phyloP scores from a whole-genome alignment of 306 rosid species.

The Lathyrus sativus region DNA sequence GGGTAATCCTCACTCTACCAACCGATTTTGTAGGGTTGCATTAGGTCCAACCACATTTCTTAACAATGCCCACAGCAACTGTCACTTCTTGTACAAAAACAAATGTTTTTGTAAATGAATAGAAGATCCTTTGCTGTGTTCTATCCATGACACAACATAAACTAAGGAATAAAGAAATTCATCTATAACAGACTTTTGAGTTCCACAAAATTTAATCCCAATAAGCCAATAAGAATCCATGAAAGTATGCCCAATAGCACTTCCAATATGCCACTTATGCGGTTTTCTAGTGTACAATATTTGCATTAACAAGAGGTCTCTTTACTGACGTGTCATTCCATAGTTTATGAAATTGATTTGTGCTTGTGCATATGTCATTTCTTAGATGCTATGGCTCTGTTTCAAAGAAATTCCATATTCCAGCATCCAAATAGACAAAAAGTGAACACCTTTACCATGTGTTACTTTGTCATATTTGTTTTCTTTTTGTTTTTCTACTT shows the following conservation, averaged over 20 bases:
- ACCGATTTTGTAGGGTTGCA: no score
- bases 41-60: no score
- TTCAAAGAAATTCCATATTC: conserved; percentile 7
- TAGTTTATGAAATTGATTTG: conserved; percentile 14
- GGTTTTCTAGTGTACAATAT: conserved; percentile 5
- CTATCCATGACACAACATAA: neutral
- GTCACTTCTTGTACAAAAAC: conserved; percentile 4
- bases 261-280: neutral
- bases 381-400: conserved; percentile 6
- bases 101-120: conserved; percentile 5
- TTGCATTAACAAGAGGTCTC: neutral
- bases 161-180: neutral
- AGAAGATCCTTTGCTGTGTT: neutral
- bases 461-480: neutral
- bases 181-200: conserved; percentile 2
- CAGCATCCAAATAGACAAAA: conserved; percentile 30
- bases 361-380: conserved; percentile 5
- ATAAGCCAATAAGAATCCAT: conserved; percentile 19
- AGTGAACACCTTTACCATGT: neutral
- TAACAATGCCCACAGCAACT: neutral
- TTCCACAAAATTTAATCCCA: conserved; percentile 16
- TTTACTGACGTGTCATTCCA: neutral
- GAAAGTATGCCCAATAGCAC: conserved; percentile 1
- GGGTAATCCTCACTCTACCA: no score
- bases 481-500: conserved; percentile 6